Evolutionary conservation across 208 protist genomes (phyloP).

Genomic region (Strigomonas galati): DNA sequence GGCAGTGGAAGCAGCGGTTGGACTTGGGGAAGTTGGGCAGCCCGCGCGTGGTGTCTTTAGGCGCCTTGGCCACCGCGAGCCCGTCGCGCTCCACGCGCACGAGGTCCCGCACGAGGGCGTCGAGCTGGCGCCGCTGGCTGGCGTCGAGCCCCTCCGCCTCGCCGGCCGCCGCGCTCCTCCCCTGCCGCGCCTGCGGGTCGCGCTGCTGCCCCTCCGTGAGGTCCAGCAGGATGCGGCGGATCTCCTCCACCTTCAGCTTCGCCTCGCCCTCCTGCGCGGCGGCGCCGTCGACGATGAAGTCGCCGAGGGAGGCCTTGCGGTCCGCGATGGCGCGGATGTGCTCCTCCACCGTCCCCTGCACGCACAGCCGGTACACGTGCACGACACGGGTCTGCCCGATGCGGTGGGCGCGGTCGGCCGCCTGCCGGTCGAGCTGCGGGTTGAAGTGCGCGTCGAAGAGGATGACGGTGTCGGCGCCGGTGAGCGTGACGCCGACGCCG

Average conservation of each 20-base stretch:
- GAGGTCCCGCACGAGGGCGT: slow-evolving; percentile 31
- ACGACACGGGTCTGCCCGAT: slow-evolving; percentile 96
- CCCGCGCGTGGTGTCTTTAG: neutral
- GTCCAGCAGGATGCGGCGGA: slow-evolving; percentile 8
- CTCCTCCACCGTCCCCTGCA: slow-evolving; percentile 93
- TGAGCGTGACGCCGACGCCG: slow-evolving; percentile 98
- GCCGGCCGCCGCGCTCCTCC: neutral
- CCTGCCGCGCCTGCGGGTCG: neutral
- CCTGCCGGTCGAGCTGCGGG: slow-evolving; percentile 97
- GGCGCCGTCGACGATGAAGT: slow-evolving; percentile 85
- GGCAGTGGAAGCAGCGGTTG: slow-evolving; percentile 72
- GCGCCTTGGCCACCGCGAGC: neutral
- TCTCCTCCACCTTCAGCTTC: slow-evolving; percentile 15
- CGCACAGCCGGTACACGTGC: slow-evolving; percentile 94
- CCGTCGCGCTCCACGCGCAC: slow-evolving; percentile 36
- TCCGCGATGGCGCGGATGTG: slow-evolving; percentile 92
- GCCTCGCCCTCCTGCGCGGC: slow-evolving; percentile 19
- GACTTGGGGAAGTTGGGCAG: slow-evolving; percentile 25
- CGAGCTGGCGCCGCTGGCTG: neutral
- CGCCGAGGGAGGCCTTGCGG: slow-evolving; percentile 92
- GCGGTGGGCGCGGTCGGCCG: slow-evolving; percentile 92
- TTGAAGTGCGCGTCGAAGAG: slow-evolving; percentile 98
- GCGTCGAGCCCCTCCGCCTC: neutral
- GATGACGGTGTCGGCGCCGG: slow-evolving; percentile 94
- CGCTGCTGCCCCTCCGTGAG: neutral